A percentile compares a stretch with the other conserved stretches of the same genome.
Evolutionary conservation across 129 eudicot species (phyloP).

Genomic region (Scalesia atractyloides): DNA sequence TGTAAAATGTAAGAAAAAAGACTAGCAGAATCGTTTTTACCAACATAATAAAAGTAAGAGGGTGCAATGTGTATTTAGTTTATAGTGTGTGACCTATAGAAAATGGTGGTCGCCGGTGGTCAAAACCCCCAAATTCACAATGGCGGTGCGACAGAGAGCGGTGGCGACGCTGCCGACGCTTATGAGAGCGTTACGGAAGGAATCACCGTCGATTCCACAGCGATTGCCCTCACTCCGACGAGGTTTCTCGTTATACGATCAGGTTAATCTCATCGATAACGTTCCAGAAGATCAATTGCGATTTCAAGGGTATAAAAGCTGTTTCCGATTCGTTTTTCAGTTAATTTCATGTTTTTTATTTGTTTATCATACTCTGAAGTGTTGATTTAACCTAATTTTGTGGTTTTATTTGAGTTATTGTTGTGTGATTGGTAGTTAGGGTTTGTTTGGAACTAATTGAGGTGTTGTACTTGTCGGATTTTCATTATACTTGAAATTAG

Average conservation of each 20-base stretch:
- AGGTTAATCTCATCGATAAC: slow-evolving; percentile 85
- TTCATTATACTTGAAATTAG: slow-evolving; percentile 5
- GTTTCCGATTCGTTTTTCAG: background rate
- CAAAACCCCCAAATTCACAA: slow-evolving; percentile 40
- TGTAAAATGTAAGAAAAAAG: background rate
- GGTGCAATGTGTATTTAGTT: slow-evolving; percentile 8
- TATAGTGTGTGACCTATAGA: slow-evolving; percentile 3
- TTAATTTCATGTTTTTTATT: background rate
- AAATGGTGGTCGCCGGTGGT: slow-evolving; percentile 17
- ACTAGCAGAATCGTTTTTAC: background rate
- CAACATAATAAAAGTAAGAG: background rate
- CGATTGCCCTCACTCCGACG: slow-evolving; percentile 67
- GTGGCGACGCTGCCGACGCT: slow-evolving; percentile 72
- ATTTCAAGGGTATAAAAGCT: slow-evolving; percentile 61
- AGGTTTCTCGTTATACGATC: slow-evolving; percentile 93
- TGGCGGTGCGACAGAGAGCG: slow-evolving; percentile 82
- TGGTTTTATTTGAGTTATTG: background rate
- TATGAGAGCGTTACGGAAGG: slow-evolving; percentile 55
- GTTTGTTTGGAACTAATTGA: background rate
- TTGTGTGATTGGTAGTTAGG: slow-evolving; percentile 10
- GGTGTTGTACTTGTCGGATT: slow-evolving; percentile 2
- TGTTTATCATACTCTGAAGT: background rate
- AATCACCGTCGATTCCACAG: slow-evolving; percentile 37
- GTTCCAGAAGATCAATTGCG: slow-evolving; percentile 96
- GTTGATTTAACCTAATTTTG: background rate